phyloP scores from a whole-genome alignment of 2,329 filamentous ascomycete genomes.

The Sporothrix euskadiensis region DNA sequence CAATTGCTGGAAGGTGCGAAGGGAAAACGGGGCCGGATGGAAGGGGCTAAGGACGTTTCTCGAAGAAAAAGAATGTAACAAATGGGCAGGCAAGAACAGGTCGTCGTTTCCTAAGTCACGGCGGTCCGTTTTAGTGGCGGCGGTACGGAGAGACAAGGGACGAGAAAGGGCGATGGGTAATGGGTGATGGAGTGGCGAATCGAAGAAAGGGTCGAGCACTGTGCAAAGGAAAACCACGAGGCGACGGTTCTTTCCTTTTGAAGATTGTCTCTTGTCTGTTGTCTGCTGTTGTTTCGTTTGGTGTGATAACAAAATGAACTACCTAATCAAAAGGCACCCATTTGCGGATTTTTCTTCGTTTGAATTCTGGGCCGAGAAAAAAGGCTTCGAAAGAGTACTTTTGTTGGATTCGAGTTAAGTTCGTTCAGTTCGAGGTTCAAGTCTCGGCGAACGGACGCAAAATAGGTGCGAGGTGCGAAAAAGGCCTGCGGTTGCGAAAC shows the following conservation, averaged over 20 bases:
- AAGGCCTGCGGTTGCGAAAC: neutral
- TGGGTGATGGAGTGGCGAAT: neutral
- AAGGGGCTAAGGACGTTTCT: conserved; percentile 19
- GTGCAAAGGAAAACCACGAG: conserved; percentile 20
- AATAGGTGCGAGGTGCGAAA: neutral
- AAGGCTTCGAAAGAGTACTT: neutral
- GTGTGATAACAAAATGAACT: neutral
- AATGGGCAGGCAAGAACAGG: neutral
- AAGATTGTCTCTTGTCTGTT: neutral
- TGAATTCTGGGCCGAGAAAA: neutral
- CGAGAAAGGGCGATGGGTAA: neutral
- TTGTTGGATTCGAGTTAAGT: neutral
- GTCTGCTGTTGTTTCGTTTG: neutral
- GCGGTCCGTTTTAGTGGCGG: conserved; percentile 11
- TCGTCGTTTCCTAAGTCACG: neutral
- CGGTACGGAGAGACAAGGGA: neutral
- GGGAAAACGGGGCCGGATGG: conserved; percentile 4
- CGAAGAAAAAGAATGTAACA: conserved; percentile 15
- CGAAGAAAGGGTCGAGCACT: neutral
- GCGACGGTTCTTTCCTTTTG: neutral
- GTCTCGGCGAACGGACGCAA: conserved; percentile 2
- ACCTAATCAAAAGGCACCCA: conserved; percentile 14
- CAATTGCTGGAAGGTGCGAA: neutral
- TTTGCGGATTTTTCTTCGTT: conserved; percentile 15
- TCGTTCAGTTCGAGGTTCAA: neutral